Base-by-base conservation (phyloP, 2,329 filamentous ascomycete species). In the Aspergillus novoparasiticus region DNA sequence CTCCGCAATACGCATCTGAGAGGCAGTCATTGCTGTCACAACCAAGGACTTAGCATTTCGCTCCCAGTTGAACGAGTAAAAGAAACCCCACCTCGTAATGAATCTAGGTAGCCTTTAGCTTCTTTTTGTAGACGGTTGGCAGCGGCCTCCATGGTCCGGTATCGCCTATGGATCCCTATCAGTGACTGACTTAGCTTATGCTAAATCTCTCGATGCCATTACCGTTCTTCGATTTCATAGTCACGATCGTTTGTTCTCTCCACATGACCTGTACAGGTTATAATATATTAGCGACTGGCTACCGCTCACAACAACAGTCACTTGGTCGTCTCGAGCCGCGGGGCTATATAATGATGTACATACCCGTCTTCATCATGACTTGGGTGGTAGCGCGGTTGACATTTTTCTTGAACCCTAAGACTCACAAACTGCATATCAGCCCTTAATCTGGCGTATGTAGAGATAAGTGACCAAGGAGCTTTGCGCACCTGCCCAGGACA, bases 351-450 rank as follows among this genome's bases (percentile, higher is more conserved):
- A 60, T 66, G 63, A 68, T 57, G 51, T 45, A 73, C 84, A 68
- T 79, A 91, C 90, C 92, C 62, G 94, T 96, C 87, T 99, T 99
- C 94, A 99, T 98, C 93, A 99, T 97, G 67, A 98, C 94, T 89
- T 97, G 94, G 82, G 96, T 99, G 81, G 94, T 97, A 74, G 94
- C 94, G 83, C 95, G 93, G 85, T 95, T 94, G 84, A 98, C 94
- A 89, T 96, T 96, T 81, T 96, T 97, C 84, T 95, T 93, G 84
- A 93, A 94, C 69, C 90, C 90, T 91, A 74, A 41, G 66, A 23
- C 26, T 21, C 12, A 19, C n/a, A n/a, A 34, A 30, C 30, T n/a
- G 32, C 23, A 57, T 62, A 60, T 66, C 23, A 64, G 65, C 39
- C 46, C 50, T 14, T n/a, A 12, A 26, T 16, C 9, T 30, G 23